Evolutionary conservation across 495 filamentous ascomycete genomes (phyloP), one percentile per base, ranked within the genome.

Genomic region (Xanthoparmelia taractica): DNA sequence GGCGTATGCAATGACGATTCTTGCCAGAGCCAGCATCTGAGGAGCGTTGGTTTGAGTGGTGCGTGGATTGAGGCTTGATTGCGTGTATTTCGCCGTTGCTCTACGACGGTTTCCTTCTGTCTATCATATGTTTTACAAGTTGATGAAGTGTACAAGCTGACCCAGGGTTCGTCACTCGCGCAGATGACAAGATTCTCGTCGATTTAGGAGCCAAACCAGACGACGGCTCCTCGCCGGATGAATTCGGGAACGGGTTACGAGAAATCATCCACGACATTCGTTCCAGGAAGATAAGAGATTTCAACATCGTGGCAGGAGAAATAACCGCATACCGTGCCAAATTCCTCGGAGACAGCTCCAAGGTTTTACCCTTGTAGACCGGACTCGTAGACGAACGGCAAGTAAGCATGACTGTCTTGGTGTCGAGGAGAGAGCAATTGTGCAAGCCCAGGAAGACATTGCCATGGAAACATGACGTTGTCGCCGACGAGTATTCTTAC

Each of bases 101-200:
- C 45, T 31, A 67, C 40, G 31, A 55, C 38, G 65, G 29, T 58
- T 13, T 60, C 52, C 64, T 48, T 59, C n/a, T 8, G 48, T 25
- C 10, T 31, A 23, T 36, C 13, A 31, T 36, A 47, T 25, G 13
- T 58, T 43, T 61, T 20, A 40, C n/a, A 34, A 55, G 58, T 67
- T 69, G 72, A 70, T 76, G 71, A 73, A 72, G 74, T 76, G 71
- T 77, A 71, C 74, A 79, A 77, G 75, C 85, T 89, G 80, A 91
- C 86, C 76, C 76, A 77, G 74, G 72, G 70, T 73, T 73, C 74
- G 77, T 82, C 75, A 77, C 74, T 52, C 72, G 64, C 72, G 65
- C 78, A 96, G 92, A 95, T 82, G 88, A 94, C 72, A 85, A 87
- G 69, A 88, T 96, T 57, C 85, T 96, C 57, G 79, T 91, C 61